Evolutionary conservation across 2,329 filamentous ascomycete species (phyloP), one percentile per base, ranked within the genome.

Genomic region (Stagonosporopsis cucurbitacearum): DNA sequence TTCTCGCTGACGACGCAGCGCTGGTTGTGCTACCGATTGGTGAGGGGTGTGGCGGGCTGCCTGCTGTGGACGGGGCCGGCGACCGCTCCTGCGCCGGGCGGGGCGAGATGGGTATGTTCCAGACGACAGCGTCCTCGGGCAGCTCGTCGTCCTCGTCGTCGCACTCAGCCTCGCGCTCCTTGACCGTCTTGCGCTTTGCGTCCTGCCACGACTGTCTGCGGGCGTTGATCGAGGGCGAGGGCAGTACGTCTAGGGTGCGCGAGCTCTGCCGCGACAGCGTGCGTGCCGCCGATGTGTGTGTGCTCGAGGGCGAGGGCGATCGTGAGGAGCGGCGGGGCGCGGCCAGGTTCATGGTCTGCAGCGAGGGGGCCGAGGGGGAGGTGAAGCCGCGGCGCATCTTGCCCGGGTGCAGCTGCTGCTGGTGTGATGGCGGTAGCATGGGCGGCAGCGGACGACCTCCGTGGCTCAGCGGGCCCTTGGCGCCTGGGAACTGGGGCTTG

Each of bases 51-150:
- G 69, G 71, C 35, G 68, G 68, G 59, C 67, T 72, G 20, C 67
- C 65, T 37, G 63, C 66, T 3, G 61, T 55, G 35, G 70, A 74
- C 1, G 67, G 67, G 35, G 74, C 76, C n/a, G 71, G 69, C n/a
- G 74, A 74, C 36, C 74, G 70, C 51, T 77, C 75, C 44, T 69
- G 68, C 2, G 66, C 66, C 33, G 74, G 73, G 22, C 77, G 75
- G 19, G 91, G 91, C 0, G 90, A 93, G 41, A 95, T 86, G 5
- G 91, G 91, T 2, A 95, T 88, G 62, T 95, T 95, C 76, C 91
- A 90, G 42, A 95, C 83, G 48, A 92, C 83, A 22, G 90, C 84
- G 50, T 91, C 90, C 23, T 93, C 90, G 0, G 91, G 91, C 26
- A 95, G 88, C 54, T 84, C 82, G 59, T 91, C 86, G 67, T 92